Evolutionary conservation across 495 filamentous ascomycete genomes (phyloP).

Genomic region (Aspergillus nidulans): DNA sequence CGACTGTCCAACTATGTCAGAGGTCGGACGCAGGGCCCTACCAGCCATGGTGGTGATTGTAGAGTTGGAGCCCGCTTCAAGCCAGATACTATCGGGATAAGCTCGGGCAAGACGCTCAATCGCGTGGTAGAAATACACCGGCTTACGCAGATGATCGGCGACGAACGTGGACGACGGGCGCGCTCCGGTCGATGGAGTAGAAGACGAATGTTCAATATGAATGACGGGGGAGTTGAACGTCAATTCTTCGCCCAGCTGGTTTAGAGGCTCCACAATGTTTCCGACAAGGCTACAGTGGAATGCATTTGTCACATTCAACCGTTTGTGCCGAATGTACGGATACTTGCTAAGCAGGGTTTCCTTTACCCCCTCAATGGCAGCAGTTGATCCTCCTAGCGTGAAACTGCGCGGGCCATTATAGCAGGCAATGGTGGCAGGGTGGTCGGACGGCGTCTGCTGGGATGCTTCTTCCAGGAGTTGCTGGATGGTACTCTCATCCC

Average conservation of each 20-base stretch:
- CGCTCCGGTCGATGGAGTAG: slow-evolving; percentile 27
- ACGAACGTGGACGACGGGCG: slow-evolving; percentile 36
- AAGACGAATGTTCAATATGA: slow-evolving; percentile 23
- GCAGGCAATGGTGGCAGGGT: slow-evolving; percentile 5
- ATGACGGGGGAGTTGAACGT: slow-evolving; percentile 30
- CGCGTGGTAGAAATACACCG: slow-evolving; percentile 48
- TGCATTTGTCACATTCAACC: slow-evolving; percentile 44
- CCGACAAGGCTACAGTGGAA: slow-evolving; percentile 48
- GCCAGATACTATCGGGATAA: slow-evolving; percentile 32
- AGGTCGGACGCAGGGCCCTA: slow-evolving; percentile 20
- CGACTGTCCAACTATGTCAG: background rate
- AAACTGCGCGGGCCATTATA: slow-evolving; percentile 33
- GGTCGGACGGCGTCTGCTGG: background rate
- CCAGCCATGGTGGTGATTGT: slow-evolving; percentile 42
- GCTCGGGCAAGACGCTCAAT: slow-evolving; percentile 34
- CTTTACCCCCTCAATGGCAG: slow-evolving; percentile 24
- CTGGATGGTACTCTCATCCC: slow-evolving; percentile 21
- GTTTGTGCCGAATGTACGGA: slow-evolving; percentile 30
- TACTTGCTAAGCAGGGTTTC: background rate
- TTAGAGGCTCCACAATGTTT: slow-evolving; percentile 26
- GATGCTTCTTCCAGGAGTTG: slow-evolving; percentile 1
- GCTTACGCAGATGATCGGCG: slow-evolving; percentile 40
- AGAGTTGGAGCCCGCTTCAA: slow-evolving; percentile 48
- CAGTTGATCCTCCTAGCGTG: slow-evolving; percentile 38
- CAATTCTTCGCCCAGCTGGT: slow-evolving; percentile 19